phyloP scores from a whole-genome alignment of 371 early-diverging fungal genomes.

The Choanephora cucurbitarum region DNA sequence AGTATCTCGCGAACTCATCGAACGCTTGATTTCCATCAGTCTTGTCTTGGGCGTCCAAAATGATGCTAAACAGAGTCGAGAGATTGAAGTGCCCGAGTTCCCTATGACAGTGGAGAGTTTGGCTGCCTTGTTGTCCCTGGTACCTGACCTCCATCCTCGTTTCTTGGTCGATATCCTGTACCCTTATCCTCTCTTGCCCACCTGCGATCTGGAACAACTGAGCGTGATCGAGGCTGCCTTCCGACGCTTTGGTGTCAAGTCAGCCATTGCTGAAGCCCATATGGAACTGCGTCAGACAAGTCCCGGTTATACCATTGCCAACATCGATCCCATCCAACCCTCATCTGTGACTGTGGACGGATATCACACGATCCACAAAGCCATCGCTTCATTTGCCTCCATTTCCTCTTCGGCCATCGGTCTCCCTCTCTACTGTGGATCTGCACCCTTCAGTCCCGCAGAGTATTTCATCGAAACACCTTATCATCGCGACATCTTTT shows the following conservation, averaged over 20 bases:
- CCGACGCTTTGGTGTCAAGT: slow-evolving; percentile 70
- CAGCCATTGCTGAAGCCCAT: slow-evolving; percentile 42
- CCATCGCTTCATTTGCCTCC: slow-evolving; percentile 49
- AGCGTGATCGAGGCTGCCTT: slow-evolving; percentile 69
- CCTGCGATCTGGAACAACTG: slow-evolving; percentile 62
- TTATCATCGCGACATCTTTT: slow-evolving; percentile 64
- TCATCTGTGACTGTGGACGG: slow-evolving; percentile 35
- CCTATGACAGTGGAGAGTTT: slow-evolving; percentile 64
- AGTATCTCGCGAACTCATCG: slow-evolving; percentile 40
- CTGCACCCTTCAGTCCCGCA: slow-evolving; percentile 50
- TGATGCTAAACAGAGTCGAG: slow-evolving; percentile 39
- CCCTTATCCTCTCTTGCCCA: slow-evolving; percentile 68
- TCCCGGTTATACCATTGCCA: slow-evolving; percentile 56
- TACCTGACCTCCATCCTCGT: slow-evolving; percentile 59
- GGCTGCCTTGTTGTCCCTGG: slow-evolving; percentile 47
- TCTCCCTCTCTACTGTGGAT: slow-evolving; percentile 52
- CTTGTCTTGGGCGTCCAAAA: slow-evolving; percentile 60
- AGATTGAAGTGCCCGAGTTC: slow-evolving; percentile 72
- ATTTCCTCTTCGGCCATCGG: slow-evolving; percentile 34
- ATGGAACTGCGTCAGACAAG: slow-evolving; percentile 55
- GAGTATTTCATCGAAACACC: slow-evolving; percentile 74
- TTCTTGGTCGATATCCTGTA: slow-evolving; percentile 67
- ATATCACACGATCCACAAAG: slow-evolving; percentile 31
- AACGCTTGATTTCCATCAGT: slow-evolving; percentile 65
- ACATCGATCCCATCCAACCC: slow-evolving; percentile 34